Evolutionary conservation across 106 monocot species (phyloP), one percentile per base, ranked within the genome.

Genomic region (Dendrobium catenatum): DNA sequence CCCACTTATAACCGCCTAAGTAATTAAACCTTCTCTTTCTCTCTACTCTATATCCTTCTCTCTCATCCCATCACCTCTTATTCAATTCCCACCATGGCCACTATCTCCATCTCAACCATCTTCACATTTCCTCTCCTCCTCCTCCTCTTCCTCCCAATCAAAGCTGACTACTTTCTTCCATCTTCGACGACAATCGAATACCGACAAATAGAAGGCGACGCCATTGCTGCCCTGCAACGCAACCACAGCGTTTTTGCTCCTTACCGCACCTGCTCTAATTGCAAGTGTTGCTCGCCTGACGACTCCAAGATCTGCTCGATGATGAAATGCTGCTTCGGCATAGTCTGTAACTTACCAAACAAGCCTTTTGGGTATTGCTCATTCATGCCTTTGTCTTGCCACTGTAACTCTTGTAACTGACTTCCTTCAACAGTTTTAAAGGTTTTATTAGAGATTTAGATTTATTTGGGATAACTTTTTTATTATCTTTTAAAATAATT

Each of bases 361-460:
- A 95, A 92, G 85, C 95, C 90, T 44, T 92, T 83, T 80, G 95
- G 90, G 40, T 81, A 83, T 43, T 95, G 95, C 83, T 80, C 91
- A 68, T 92, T 95, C 75, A 74, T 88, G 10, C 95, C 95, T 31
- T 76, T 81, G 80, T 73, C 82, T 58, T 95, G 92, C 84, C 77
- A 87, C 58, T 95, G 95, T 81, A 80, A 83, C 68, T 41, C 83
- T 43, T 91, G 86, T 68, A 15, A 42, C n/a, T 61, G 61, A 61
- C 10, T 51, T 51, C 10, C 15, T 10, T 51, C 13, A 10, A 51
- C 51, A 51, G 51, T 13, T 51, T 51, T 51, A 13, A 51, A 51
- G 51, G 51, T 51, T 15, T 51, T 51, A 51, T 51, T 15, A 37
- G 37, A 37, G 26, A 26, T 33, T 2, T 33, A 33, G 33, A 2